Base-by-base conservation (phyloP, 306 rosid genomes). In the Arachis hypogaea region DNA sequence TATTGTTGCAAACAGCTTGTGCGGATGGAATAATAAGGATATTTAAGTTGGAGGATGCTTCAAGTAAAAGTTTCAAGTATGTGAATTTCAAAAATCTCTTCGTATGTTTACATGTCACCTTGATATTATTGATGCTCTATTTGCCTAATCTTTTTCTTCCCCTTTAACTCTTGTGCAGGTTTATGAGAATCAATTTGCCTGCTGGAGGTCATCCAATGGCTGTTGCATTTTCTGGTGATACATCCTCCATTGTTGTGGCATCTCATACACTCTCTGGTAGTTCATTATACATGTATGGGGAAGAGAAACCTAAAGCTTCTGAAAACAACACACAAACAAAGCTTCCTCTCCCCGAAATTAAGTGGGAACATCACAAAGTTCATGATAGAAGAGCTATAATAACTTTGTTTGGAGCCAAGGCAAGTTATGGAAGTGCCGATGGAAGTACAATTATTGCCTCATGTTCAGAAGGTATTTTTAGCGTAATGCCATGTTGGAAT, bases 51-150 rank as follows among this genome's bases (percentile, higher is more conserved):
- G 99, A 95, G 22, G 97, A 95, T 78, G 93, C 90, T 77, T 83
- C 87, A 54, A 92, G 98, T 69, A 92, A 90, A 92, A 95, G 99
- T 85, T 95, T 92, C 96, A 95, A 86, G 97, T 91, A 89, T 58
- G 85, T 77, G 89, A 51, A 79, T 80, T 77, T 62, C 54, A 36
- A 59, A 69, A 73, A 65, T 14, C 46, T 43, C 46, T 59, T 55
- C 11, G 58, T 51, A 44, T 59, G 55, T 54, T 29, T 46, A 42
- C 59, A 69, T 62, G 29, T 46, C 42, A 63, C 64, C 59, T 73
- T 47, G 57, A 71, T 65, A 59, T 68, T 74, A 73, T 29, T 36
- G 64, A 77, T 76, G 69, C 40, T 58, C 55, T 40, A 29, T 14
- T 51, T 71, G 57, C 57, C 4, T 54, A 63, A 28, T 41, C 73